These are phyloP conservation scores for Ogataea kodamae DNA, from an alignment of 805 yeast species.

Conservation along the genomic window DNA sequence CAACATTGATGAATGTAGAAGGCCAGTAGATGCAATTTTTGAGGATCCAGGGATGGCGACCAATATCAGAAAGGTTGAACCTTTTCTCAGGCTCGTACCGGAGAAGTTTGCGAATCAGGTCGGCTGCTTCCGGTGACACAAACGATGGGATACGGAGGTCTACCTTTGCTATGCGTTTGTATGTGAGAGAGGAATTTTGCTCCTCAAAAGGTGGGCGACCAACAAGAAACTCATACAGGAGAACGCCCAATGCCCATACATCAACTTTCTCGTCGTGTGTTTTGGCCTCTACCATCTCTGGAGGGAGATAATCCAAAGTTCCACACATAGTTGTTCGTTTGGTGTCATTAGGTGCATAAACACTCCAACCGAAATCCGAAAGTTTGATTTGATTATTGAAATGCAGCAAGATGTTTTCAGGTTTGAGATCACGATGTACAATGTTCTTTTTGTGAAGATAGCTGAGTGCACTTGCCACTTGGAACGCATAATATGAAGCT, in stretches of 20 bases:
- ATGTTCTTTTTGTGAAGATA: constrained; percentile 78
- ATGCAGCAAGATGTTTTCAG: constrained; percentile 83
- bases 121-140: constrained; percentile 71
- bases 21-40: constrained; percentile 63
- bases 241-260: constrained; percentile 88
- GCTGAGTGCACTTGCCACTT: constrained; percentile 74
- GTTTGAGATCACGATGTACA: constrained; percentile 91
- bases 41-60: constrained; percentile 79
- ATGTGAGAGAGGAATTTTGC: constrained; percentile 69
- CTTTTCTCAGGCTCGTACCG: constrained; percentile 69
- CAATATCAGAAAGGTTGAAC: constrained; percentile 55
- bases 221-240: constrained; percentile 79
- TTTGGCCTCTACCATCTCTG: constrained; percentile 86
- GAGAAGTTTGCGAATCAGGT: constrained; percentile 61
- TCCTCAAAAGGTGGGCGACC: constrained; percentile 95
- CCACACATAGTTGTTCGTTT: constrained; percentile 87
- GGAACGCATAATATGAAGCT: constrained; percentile 78
- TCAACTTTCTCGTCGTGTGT: constrained; percentile 80
- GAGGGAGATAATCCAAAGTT: constrained; percentile 89
- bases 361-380: constrained; percentile 97
- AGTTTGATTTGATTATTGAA: constrained; percentile 74
- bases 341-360: constrained; percentile 49
- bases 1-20: constrained; percentile 12
- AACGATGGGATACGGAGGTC: constrained; percentile 71
- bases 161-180: constrained; percentile 71